These are phyloP conservation scores for Candida multigemmis DNA, from an alignment of 805 yeast genomes.

Conservation along the genomic window DNA sequence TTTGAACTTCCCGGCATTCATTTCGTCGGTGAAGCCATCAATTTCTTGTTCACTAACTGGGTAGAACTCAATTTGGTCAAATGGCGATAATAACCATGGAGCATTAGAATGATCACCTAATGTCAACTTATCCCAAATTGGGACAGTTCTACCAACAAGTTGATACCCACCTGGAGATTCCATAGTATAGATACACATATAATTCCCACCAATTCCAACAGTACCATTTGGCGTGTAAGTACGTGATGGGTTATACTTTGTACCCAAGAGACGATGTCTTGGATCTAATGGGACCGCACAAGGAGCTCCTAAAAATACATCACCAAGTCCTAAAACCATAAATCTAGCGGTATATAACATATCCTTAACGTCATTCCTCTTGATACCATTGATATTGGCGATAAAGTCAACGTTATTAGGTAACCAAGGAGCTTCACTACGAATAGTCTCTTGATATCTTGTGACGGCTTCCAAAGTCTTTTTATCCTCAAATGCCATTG, in stretches of 20 bases:
- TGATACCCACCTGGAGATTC: constrained; percentile 99
- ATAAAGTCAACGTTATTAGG: constrained; percentile 96
- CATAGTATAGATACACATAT: constrained; percentile 98
- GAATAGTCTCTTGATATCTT: constrained; percentile 87
- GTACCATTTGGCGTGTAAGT: constrained; percentile 95
- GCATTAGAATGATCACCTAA: constrained; percentile 52
- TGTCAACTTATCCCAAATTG: constrained; percentile 93
- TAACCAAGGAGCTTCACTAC: constrained; percentile 93
- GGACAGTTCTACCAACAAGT: constrained; percentile 91
- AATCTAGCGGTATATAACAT: constrained; percentile 85
- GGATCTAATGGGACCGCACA: constrained; percentile 98
- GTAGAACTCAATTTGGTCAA: constrained; percentile 91
- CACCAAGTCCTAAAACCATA: constrained; percentile 92
- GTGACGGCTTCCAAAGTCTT: constrained; percentile 83
- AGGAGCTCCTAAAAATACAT: constrained; percentile 96
- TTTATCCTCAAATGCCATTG: constrained; percentile 94
- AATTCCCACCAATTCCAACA: constrained; percentile 97
- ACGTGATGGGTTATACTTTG: constrained; percentile 94
- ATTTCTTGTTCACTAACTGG: constrained; percentile 84
- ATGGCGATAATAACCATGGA: constrained; percentile 90
- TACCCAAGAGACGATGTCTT: constrained; percentile 83
- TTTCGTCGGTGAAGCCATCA: constrained; percentile 61
- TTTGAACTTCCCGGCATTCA: constrained; percentile 69
- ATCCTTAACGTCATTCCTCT: constrained; percentile 66
- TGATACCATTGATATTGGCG: constrained; percentile 78